Percentiles rank a stretch among this genome's conserved stretches.
Evolutionary conservation across 495 filamentous ascomycete species (phyloP).

Genomic region (Melanomma pulvis-pyrius): DNA sequence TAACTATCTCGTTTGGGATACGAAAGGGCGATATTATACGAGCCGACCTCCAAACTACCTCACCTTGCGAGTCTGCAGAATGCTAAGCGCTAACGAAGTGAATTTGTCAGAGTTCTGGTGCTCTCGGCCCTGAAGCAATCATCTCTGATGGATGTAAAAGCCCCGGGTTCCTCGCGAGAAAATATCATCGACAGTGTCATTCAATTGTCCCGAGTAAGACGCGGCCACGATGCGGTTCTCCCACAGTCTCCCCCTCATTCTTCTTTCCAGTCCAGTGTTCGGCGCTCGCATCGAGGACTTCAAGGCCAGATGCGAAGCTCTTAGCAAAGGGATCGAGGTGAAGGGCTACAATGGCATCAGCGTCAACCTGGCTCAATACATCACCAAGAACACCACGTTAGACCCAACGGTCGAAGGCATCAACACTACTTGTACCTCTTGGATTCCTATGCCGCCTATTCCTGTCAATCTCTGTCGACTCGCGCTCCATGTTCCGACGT

Average conservation of each 20-base stretch:
- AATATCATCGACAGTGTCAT: too few species aligned
- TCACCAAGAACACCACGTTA: neutral
- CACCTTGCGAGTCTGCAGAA: too few species aligned
- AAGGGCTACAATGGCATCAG: neutral
- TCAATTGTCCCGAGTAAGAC: neutral
- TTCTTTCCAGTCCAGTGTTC: neutral
- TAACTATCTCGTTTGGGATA: too few species aligned
- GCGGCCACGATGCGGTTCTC: neutral
- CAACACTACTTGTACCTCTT: neutral
- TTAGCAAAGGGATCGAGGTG: neutral
- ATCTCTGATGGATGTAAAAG: too few species aligned
- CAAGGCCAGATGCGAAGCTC: neutral
- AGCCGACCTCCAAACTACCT: too few species aligned
- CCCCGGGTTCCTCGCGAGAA: too few species aligned
- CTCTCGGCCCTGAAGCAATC: too few species aligned
- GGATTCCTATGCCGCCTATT: neutral
- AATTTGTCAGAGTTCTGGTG: too few species aligned
- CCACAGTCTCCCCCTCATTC: neutral
- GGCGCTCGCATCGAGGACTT: neutral
- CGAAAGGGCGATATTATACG: too few species aligned
- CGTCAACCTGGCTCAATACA: neutral
- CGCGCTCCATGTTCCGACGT: constrained; percentile 59
- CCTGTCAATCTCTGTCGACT: constrained; percentile 57
- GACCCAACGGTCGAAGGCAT: neutral
- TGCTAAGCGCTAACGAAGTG: too few species aligned